A percentile compares a stretch with the other conserved stretches of the same genome.
phyloP scores from a whole-genome alignment of 495 filamentous ascomycete genomes.

The Penicillium bovifimosum region DNA sequence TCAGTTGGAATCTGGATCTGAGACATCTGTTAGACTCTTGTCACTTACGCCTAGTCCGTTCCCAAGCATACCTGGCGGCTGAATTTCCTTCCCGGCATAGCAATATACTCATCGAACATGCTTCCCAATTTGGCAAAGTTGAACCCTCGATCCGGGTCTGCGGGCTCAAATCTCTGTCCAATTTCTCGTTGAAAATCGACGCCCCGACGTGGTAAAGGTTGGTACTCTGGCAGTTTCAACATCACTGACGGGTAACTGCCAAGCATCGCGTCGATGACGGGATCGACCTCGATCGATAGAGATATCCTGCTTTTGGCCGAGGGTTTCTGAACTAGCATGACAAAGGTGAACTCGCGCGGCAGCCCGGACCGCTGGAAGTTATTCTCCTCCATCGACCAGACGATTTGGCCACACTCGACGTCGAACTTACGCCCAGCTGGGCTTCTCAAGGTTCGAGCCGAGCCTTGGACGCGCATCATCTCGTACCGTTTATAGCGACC shows the following conservation, averaged over 20 bases:
- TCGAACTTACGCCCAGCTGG: slow-evolving; percentile 30
- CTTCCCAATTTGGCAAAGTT: slow-evolving; percentile 38
- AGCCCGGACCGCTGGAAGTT: slow-evolving; percentile 45
- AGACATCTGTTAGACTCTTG: neutral
- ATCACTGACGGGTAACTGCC: slow-evolving; percentile 32
- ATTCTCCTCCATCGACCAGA: slow-evolving; percentile 52
- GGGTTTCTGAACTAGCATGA: slow-evolving; percentile 45
- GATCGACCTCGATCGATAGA: slow-evolving; percentile 36
- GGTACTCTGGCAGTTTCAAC: slow-evolving; percentile 25
- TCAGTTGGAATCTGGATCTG: slow-evolving; percentile 17
- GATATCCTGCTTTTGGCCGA: slow-evolving; percentile 22
- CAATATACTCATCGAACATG: slow-evolving; percentile 39
- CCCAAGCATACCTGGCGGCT: slow-evolving; percentile 22
- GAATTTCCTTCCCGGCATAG: slow-evolving; percentile 37
- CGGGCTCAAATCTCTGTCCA: slow-evolving; percentile 37
- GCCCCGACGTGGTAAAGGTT: slow-evolving; percentile 20
- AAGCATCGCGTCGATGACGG: slow-evolving; percentile 31
- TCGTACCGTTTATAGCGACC: slow-evolving; percentile 42
- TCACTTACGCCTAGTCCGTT: neutral
- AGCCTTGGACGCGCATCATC: slow-evolving; percentile 53
- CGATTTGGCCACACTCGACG: slow-evolving; percentile 40
- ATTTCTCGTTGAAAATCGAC: slow-evolving; percentile 33
- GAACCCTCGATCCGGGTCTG: slow-evolving; percentile 25
- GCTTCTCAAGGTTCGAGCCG: slow-evolving; percentile 36
- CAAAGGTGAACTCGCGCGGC: slow-evolving; percentile 52